A percentile compares a stretch with the other conserved stretches of the same genome.
Conservation (phyloP, 805 yeast genomes). For the Middelhovenomyces tepae region DNA sequence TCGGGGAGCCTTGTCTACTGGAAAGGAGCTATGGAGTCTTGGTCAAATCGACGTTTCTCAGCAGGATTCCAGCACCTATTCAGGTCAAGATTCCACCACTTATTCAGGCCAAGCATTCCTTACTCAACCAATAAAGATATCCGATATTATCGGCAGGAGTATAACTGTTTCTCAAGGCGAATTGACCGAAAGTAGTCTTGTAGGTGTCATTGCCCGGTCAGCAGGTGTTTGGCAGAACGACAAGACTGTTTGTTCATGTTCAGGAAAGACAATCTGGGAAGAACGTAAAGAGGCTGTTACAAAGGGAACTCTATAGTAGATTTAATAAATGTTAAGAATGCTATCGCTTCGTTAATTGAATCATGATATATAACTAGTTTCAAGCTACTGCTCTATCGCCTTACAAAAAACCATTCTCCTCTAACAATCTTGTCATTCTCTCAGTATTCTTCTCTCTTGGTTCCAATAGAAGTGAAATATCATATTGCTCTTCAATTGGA, state of each 20-base stretch:
- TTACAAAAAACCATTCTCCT: slow-evolving; percentile 23
- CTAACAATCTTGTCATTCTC: slow-evolving; percentile 25
- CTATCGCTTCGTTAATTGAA: too few relatives aligned
- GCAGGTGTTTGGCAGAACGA: slow-evolving; percentile 98
- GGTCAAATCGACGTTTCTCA: slow-evolving; percentile 21
- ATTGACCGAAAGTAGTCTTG: slow-evolving; percentile 29
- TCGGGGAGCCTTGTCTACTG: slow-evolving; percentile 30
- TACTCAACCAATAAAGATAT: slow-evolving; percentile 36
- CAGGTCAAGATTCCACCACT: too few relatives aligned
- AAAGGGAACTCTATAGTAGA: slow-evolving; percentile 46
- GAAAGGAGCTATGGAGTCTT: slow-evolving; percentile 28
- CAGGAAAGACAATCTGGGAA: slow-evolving; percentile 95
- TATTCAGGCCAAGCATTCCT: slow-evolving; percentile 35
- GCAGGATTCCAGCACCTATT: slow-evolving; percentile 4
- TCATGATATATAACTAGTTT: too few relatives aligned
- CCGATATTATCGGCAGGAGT: slow-evolving; percentile 62
- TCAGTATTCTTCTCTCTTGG: slow-evolving; percentile 42
- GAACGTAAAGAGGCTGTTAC: slow-evolving; percentile 70
- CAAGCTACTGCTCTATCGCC: too few relatives aligned
- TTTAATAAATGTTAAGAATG: too few relatives aligned
- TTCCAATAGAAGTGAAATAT: slow-evolving; percentile 63
- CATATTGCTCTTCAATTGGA: slow-evolving; percentile 73
- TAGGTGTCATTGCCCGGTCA: slow-evolving; percentile 89
- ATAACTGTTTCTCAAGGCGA: slow-evolving; percentile 29
- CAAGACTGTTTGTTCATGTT: slow-evolving; percentile 86